A percentile compares a stretch with the other conserved stretches of the same genome.
phyloP scores from a whole-genome alignment of 768 basidiomycete genomes.

The Mycena haematopus region DNA sequence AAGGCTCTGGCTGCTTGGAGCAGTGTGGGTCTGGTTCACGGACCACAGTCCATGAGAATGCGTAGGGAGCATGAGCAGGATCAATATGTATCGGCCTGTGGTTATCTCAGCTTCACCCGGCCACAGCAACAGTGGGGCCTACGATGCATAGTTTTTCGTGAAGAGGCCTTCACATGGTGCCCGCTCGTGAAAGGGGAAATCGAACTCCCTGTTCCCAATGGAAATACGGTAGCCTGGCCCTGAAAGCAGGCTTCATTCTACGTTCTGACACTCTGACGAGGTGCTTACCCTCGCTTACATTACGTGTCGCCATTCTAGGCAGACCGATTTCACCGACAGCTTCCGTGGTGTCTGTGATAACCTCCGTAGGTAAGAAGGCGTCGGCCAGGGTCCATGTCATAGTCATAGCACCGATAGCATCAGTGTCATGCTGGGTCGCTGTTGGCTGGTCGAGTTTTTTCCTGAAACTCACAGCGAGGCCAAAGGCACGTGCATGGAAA shows the following conservation, averaged over 20 bases:
- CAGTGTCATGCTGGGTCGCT: background rate
- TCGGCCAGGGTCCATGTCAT: background rate
- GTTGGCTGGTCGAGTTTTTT: slow-evolving; percentile 5
- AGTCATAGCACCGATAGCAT: slow-evolving; percentile 1
- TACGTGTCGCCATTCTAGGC: background rate
- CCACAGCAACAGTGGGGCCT: background rate
- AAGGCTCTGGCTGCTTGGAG: background rate
- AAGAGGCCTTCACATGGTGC: too few species aligned
- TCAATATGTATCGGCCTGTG: background rate
- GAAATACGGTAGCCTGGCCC: too few species aligned
- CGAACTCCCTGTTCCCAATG: too few species aligned
- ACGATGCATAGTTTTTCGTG: background rate
- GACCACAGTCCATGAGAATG: background rate
- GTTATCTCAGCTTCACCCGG: too few species aligned
- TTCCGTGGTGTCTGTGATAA: background rate
- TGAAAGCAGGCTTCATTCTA: too few species aligned
- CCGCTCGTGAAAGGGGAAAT: too few species aligned
- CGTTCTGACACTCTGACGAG: too few species aligned
- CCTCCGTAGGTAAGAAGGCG: background rate
- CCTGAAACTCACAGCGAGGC: slow-evolving; percentile 6
- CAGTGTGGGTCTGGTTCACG: background rate
- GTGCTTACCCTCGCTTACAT: slow-evolving; percentile 1
- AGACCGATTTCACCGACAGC: background rate
- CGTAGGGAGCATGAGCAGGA: background rate
- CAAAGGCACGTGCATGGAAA: slow-evolving; percentile 5